These are phyloP conservation scores for Peniophora sp. DNA, from an alignment of 1,284 basidiomycete species.

Conservation along the genomic window DNA sequence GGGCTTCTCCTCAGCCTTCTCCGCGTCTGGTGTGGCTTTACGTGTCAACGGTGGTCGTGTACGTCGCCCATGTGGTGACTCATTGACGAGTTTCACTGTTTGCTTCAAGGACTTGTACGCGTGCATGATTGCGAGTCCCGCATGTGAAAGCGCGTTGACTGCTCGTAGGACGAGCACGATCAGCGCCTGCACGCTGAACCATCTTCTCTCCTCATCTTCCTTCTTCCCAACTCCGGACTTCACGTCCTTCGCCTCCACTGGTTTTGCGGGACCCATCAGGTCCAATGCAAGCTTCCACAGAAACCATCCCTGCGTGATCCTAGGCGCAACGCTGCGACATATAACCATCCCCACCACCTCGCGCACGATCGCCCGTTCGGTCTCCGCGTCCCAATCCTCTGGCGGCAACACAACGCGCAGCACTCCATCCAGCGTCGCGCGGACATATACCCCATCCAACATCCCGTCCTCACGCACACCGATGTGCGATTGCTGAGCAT, in stretches of 20 bases:
- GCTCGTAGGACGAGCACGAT: constrained; percentile 64
- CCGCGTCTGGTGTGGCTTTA: constrained; percentile 1
- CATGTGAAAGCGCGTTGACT: constrained; percentile 62
- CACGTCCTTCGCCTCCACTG: constrained; percentile 23
- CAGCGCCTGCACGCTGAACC: constrained; percentile 36
- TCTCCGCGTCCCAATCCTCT: constrained; percentile 62
- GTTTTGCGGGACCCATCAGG: constrained; percentile 32
- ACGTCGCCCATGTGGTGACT: constrained; percentile 15
- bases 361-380: constrained; percentile 67
- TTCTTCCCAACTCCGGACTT: constrained; percentile 8
- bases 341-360: constrained; percentile 73
- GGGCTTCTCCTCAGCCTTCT: not conserved
- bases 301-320: constrained; percentile 77
- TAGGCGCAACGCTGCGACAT: constrained; percentile 55
- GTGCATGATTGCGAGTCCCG: constrained; percentile 57
- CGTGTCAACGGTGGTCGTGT: constrained; percentile 8
- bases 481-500: constrained; percentile 72
- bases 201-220: too few species aligned
- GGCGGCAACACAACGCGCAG: constrained; percentile 59
- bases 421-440: constrained; percentile 66
- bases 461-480: constrained; percentile 56
- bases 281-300: constrained; percentile 60
- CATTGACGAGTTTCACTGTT: constrained; percentile 61
- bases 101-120: constrained; percentile 56
- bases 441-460: constrained; percentile 69